phyloP scores from a whole-genome alignment of 371 early-diverging fungal genomes.

The Globomyces sp. region DNA sequence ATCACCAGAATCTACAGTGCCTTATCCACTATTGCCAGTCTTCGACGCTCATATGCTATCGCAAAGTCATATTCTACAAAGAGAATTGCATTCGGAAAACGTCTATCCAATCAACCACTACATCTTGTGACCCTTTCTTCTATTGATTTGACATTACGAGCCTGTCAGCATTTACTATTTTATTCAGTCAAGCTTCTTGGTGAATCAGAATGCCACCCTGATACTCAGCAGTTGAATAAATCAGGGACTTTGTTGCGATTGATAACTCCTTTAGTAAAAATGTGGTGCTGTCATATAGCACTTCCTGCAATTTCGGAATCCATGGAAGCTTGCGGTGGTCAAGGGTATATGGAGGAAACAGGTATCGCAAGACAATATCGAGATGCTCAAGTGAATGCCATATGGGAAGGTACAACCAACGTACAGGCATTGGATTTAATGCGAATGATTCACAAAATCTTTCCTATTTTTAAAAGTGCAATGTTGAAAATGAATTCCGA shows the following conservation, averaged over 20 bases:
- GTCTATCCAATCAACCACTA: conserved; percentile 61
- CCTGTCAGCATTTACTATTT: conserved; percentile 59
- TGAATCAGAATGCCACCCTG: conserved; percentile 40
- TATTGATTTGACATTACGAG: conserved; percentile 48
- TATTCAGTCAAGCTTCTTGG: conserved; percentile 59
- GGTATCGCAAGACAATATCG: conserved; percentile 42
- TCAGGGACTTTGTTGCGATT: conserved; percentile 49
- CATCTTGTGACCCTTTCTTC: conserved; percentile 41
- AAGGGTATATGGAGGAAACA: conserved; percentile 71
- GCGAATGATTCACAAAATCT: neutral
- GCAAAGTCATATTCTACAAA: conserved; percentile 62
- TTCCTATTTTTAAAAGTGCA: too few relatives aligned
- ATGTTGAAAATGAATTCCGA: too few relatives aligned
- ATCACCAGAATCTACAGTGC: conserved; percentile 66
- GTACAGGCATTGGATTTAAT: conserved; percentile 62
- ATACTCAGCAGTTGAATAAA: neutral
- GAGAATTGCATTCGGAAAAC: conserved; percentile 44
- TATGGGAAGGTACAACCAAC: conserved; percentile 72
- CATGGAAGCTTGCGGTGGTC: conserved; percentile 69
- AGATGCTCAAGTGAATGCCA: conserved; percentile 65
- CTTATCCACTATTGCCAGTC: conserved; percentile 46
- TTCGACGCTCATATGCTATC: conserved; percentile 51
- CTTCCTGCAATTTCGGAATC: conserved; percentile 52
- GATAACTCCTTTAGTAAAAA: conserved; percentile 65
- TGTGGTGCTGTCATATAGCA: conserved; percentile 53